Evolutionary conservation across 208 protist species (phyloP), one percentile per base, ranked within the genome.

Genomic region (Trypanosoma conorhini): DNA sequence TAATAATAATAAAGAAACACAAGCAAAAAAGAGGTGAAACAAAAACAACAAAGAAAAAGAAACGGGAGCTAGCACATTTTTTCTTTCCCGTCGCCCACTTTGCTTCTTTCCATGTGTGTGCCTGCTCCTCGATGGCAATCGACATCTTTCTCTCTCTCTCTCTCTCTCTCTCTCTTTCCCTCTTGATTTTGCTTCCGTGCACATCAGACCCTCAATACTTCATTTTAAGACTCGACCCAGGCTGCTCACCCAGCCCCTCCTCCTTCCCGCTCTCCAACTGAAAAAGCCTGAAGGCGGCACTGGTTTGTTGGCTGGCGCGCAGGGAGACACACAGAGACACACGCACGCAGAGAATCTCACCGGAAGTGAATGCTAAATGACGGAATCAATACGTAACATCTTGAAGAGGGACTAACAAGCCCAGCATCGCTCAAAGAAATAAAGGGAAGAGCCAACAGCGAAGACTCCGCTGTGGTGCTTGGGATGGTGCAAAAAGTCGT

Each of bases 31-130:
- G 19, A 15, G 42, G 7, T 13, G 31, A 63, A 54, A 19, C 61
- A 4, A 66, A 30, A 2, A 66, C 5, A 40, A 33, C 50, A 56
- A 57, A 5, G 40, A 54, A 54, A 56, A 67, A 67, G 30, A 67
- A 51, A 65, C 7, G 33, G n/a, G n/a, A n/a, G n/a, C n/a, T n/a
- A n/a, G n/a, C n/a, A n/a, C n/a, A n/a, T 50, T 48, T 64, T 28
- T 51, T 64, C 5, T 64, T 64, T 40, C n/a, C 28, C 42, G 9
- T 64, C 42, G 44, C 30, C n/a, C n/a, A n/a, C 35, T 64, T 44
- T 50, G 15, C 50, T 64, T 64, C 5, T 50, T 51, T 46, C 9
- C 3, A 30, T 51, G 35, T 42, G 19, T 67, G 26, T 22, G 46
- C 30, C 48, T 62, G 26, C 64, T 31, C 15, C 52, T 62, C 21